Evolutionary conservation across 1,284 basidiomycete genomes (phyloP).

Genomic region (Malassezia slooffiae): DNA sequence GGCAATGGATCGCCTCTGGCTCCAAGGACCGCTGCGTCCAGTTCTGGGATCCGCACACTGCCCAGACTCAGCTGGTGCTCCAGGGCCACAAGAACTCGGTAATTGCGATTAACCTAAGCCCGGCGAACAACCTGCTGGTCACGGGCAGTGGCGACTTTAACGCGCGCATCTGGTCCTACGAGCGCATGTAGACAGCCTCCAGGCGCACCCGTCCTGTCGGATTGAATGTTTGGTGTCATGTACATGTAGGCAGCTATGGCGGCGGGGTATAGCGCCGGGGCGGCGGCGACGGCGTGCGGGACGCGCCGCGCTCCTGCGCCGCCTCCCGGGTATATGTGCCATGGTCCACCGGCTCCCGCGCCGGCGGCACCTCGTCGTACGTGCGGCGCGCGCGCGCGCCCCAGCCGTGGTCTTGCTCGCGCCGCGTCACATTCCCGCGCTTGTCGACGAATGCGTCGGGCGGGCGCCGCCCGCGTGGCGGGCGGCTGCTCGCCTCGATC

Average conservation of each 20-base stretch:
- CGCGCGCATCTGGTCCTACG: conserved; percentile 42
- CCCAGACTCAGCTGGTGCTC: conserved; percentile 67
- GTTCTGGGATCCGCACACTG: conserved; percentile 64
- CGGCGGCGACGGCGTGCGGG: too few species aligned
- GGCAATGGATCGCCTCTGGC: conserved; percentile 75
- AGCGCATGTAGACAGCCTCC: conserved; percentile 25
- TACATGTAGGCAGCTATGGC: too few species aligned
- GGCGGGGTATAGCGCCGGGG: too few species aligned
- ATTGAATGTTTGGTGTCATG: too few species aligned
- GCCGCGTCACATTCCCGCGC: conserved; percentile 7
- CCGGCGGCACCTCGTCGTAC: too few species aligned
- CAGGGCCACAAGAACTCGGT: conserved; percentile 87
- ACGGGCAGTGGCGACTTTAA: conserved; percentile 77
- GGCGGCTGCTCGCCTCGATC: background rate
- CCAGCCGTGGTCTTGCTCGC: conserved; percentile 13
- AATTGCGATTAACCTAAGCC: conserved; percentile 71
- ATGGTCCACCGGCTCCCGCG: too few species aligned
- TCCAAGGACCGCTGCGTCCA: conserved; percentile 75
- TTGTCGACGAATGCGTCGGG: conserved; percentile 7
- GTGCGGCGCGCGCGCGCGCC: too few species aligned
- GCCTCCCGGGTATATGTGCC: too few species aligned
- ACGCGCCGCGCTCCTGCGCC: too few species aligned
- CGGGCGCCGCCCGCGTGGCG: background rate
- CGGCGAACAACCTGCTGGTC: conserved; percentile 62
- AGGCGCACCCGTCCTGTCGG: too few species aligned